Evolutionary conservation across 805 yeast species (phyloP).

Genomic region (Candida bentonensis): DNA sequence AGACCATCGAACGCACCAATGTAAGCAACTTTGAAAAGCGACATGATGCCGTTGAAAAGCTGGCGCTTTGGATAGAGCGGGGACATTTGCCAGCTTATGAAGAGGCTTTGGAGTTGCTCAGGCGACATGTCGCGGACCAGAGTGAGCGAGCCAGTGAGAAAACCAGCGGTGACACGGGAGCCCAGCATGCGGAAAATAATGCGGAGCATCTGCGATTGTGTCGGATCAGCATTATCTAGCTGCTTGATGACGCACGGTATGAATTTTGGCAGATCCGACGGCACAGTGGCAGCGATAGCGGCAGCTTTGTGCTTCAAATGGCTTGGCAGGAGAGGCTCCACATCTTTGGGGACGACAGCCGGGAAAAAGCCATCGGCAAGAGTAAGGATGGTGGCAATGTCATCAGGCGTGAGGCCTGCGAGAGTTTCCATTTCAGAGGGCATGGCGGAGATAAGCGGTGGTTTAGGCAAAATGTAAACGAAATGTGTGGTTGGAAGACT

Average conservation of each 20-base stretch:
- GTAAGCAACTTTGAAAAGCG: slow-evolving; percentile 19
- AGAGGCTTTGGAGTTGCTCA: slow-evolving; percentile 20
- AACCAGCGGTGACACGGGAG: slow-evolving; percentile 7
- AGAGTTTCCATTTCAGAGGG: too few relatives aligned
- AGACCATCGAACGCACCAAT: slow-evolving; percentile 22
- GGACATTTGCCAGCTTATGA: slow-evolving; percentile 29
- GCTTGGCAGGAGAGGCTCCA: slow-evolving; percentile 3
- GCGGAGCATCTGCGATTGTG: slow-evolving; percentile 1
- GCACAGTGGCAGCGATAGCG: slow-evolving; percentile 6
- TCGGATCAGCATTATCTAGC: background rate
- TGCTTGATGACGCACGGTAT: slow-evolving; percentile 1
- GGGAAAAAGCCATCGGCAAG: slow-evolving; percentile 10
- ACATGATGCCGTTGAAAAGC: slow-evolving; percentile 20
- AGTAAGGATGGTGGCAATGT: slow-evolving; percentile 6
- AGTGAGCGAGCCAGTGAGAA: slow-evolving; percentile 7
- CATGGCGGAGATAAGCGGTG: too few relatives aligned
- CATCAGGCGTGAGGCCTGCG: slow-evolving; percentile 1
- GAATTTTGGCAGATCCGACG: slow-evolving; percentile 6
- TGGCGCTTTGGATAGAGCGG: slow-evolving; percentile 22
- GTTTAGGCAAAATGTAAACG: too few relatives aligned
- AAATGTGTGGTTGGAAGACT: too few relatives aligned
- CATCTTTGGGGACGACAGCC: slow-evolving; percentile 7
- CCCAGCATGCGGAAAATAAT: slow-evolving; percentile 7
- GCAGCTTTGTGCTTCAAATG: slow-evolving; percentile 4
- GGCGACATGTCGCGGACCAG: slow-evolving; percentile 9